These are phyloP conservation scores for Scalesia atractyloides DNA, from an alignment of 129 eudicot species.

Conservation along the genomic window DNA sequence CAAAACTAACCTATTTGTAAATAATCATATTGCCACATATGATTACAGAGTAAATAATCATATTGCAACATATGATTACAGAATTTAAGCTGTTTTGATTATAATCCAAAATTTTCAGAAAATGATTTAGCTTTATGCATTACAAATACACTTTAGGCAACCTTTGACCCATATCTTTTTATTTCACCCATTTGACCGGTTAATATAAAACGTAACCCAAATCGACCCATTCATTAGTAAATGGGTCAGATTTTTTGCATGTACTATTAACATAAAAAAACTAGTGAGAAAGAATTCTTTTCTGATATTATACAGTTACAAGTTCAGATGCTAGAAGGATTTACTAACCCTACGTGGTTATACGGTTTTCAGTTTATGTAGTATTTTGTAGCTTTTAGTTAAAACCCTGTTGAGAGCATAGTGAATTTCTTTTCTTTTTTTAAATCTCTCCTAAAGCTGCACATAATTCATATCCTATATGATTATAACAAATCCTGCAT, in stretches of 20 bases:
- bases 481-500: background rate
- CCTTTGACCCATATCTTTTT: background rate
- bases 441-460: constrained; percentile 9
- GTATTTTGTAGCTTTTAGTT: no score
- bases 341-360: no score
- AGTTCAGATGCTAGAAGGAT: no score
- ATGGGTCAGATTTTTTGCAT: background rate
- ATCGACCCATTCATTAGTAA: background rate
- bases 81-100: background rate
- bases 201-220: background rate
- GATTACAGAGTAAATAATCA: no score
- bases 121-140: background rate
- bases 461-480: background rate
- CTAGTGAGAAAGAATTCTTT: background rate
- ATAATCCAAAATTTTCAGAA: background rate
- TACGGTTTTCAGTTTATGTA: no score
- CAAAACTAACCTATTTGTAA: background rate
- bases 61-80: background rate
- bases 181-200: background rate
- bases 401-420: no score
- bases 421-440: no score
- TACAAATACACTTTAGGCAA: background rate
- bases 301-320: no score
- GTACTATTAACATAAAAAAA: background rate
- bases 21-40: background rate